Conservation (phyloP, 2,329 filamentous ascomycete genomes). For the Aschersonia sp. region DNA sequence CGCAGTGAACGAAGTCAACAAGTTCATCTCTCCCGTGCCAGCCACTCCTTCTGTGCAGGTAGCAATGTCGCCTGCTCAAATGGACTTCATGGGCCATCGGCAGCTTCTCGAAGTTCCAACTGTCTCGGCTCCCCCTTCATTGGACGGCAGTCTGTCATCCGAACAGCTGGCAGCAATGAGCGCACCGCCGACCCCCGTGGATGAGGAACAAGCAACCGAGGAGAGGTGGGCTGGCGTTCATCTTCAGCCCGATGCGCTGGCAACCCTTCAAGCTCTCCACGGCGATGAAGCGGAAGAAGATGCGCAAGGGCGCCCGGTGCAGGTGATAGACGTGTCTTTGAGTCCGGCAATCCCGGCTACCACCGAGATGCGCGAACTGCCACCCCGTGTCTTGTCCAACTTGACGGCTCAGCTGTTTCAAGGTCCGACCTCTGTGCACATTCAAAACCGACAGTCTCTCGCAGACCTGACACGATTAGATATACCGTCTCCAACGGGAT, state of each 20-base stretch:
- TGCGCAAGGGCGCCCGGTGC: constrained; percentile 33
- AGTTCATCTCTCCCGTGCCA: constrained; percentile 41
- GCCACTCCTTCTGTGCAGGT: constrained; percentile 53
- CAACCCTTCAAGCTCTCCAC: constrained; percentile 63
- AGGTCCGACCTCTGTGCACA: constrained; percentile 13
- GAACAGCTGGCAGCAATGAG: constrained; percentile 76
- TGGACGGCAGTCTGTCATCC: constrained; percentile 78
- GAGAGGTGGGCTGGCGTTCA: constrained; percentile 58
- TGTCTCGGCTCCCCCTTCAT: constrained; percentile 68
- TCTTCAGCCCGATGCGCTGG: constrained; percentile 67
- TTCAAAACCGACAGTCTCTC: constrained; percentile 35
- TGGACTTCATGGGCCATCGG: constrained; percentile 54
- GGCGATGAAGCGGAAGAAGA: constrained; percentile 28
- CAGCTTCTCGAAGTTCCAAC: constrained; percentile 54
- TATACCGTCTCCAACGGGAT: constrained; percentile 81
- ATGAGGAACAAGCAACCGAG: constrained; percentile 36
- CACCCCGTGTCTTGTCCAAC: constrained; percentile 32
- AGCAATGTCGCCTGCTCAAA: constrained; percentile 59
- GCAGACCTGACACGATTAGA: constrained; percentile 68
- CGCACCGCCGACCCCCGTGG: constrained; percentile 69
- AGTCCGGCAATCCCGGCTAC: constrained; percentile 6
- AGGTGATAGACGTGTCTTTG: constrained; percentile 29
- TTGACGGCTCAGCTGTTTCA: constrained; percentile 13
- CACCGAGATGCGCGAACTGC: constrained; percentile 35
- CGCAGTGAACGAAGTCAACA: constrained; percentile 28